Evolutionary conservation across 1,284 basidiomycete species (phyloP), one percentile per base, ranked within the genome.

Genomic region (Cutaneotrichosporon dermatis): DNA sequence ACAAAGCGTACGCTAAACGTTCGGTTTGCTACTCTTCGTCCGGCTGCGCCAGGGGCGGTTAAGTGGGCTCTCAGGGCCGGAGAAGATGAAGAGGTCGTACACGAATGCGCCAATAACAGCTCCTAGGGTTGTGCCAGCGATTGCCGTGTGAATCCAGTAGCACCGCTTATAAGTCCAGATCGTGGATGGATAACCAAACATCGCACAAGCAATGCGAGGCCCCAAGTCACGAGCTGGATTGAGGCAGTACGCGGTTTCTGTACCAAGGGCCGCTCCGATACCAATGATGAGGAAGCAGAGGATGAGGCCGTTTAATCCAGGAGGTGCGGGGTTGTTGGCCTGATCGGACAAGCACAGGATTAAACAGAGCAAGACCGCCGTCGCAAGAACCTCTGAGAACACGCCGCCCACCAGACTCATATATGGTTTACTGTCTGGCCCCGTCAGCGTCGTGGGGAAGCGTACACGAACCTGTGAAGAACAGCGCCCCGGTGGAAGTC

Each of bases 211-310:
- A 37, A 73, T 58, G 2, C 71, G 66, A 11, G 71, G 70, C 0
- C 73, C 73, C 11, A 75, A 58, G 59, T 75, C 73, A 25, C 73
- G 65, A 1, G 71, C 70, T 0, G 69, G 67, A 54, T 74, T 74
- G 52, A 72, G 66, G 35, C 66, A 61, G 52, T 61, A 61, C 3
- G 60, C 60, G 7, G 60, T 58, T 53, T 61, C 41, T 3, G 60
- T 61, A 11, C 60, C 60, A 13, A 61, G 60, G 5, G 60, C 53
- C 0, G 60, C 60, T 3, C 60, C 60, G 45, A 61, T 58, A 8
- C 60, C 60, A 34, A 61, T 40, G 12, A 61, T 61, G 9, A 58
- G 12, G 37, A 37, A 61, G 4, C 55, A 36, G 34, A 61, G 53
- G 13, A 54, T 41, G 3, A 61, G 3, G 9, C 60, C 60, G 49